Conservation (phyloP, 495 filamentous ascomycete species). For the Cairneyella variabilis region DNA sequence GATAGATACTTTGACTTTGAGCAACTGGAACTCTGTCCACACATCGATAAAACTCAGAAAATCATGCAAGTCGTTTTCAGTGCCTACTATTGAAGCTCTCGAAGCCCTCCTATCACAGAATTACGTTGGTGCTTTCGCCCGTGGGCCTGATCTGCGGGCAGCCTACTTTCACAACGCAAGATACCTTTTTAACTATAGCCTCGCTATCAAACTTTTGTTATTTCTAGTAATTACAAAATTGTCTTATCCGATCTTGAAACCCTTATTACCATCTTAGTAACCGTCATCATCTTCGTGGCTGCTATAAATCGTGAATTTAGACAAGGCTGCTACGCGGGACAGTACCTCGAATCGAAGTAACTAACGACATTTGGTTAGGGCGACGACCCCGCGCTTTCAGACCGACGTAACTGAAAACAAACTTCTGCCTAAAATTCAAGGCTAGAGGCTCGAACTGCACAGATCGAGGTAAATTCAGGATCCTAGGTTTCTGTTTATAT, state of each 20-base stretch:
- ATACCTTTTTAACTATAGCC: constrained; percentile 24
- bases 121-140: constrained; percentile 11
- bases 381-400: background rate
- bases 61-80: background rate
- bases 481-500: constrained; percentile 6
- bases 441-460: constrained; percentile 5
- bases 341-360: constrained; percentile 13
- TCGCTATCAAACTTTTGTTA: too few species aligned
- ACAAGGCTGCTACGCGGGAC: constrained; percentile 15
- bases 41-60: background rate
- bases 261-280: constrained; percentile 1
- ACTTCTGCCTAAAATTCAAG: constrained; percentile 6
- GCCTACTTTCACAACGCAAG: constrained; percentile 25
- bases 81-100: background rate
- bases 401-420: background rate
- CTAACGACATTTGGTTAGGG: constrained; percentile 1
- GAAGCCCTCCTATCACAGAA: background rate
- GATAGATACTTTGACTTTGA: too few species aligned
- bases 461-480: constrained; percentile 7
- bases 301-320: constrained; percentile 22
- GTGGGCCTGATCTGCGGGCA: constrained; percentile 23
- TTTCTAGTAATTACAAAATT: constrained; percentile 21
- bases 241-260: constrained; percentile 10
- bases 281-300: constrained; percentile 15
- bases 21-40: background rate